Evolutionary conservation across 2,329 filamentous ascomycete species (phyloP), one percentile per base, ranked within the genome.

Genomic region (Amauroascus niger): DNA sequence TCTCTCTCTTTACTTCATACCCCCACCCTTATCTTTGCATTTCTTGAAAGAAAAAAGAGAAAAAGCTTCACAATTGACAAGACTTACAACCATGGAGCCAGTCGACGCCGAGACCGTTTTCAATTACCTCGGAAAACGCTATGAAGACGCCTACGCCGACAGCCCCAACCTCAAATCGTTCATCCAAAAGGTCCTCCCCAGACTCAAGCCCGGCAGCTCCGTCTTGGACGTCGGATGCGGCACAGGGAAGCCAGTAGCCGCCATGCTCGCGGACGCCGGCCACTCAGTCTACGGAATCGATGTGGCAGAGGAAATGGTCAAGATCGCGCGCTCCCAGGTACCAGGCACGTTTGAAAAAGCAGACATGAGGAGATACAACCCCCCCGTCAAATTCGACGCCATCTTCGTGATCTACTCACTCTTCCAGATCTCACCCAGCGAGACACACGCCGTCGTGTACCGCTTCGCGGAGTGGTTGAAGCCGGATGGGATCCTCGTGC

Each of bases 181-280:
- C 37, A 45, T 59, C 16, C 13, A 48, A 16, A 24, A 49, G 13
- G 53, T 52, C 16, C 16, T 55, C 26, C 24, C 40, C 6, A 32
- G 18, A 22, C 45, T 60, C 6, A 20, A 41, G 4, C 37, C 56
- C 1, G 18, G 46, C 6, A 54, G 51, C 32, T 24, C n/a, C 6
- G 47, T 62, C 6, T 54, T 62, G 8, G 59, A 62, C 32, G 58
- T 62, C 5, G 60, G 60, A 2, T 60, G 60, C 40, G 60, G 60
- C 9, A 62, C 60, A 1, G 60, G 60, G 1, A 57, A 58, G 32
- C 60, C 60, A 3, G 47, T 49, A 1, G 55, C 57, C 4, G 53
- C 58, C 1, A 54, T 52, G 30, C 39, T 62, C 1, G 55, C 56
- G 8, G 18, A 18, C 1, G 55, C 58, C 7, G 59, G 58, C 11